These are phyloP conservation scores for Chytriomyces confervae DNA, from an alignment of 192 early-diverging fungal genomes.

Conservation along the genomic window DNA sequence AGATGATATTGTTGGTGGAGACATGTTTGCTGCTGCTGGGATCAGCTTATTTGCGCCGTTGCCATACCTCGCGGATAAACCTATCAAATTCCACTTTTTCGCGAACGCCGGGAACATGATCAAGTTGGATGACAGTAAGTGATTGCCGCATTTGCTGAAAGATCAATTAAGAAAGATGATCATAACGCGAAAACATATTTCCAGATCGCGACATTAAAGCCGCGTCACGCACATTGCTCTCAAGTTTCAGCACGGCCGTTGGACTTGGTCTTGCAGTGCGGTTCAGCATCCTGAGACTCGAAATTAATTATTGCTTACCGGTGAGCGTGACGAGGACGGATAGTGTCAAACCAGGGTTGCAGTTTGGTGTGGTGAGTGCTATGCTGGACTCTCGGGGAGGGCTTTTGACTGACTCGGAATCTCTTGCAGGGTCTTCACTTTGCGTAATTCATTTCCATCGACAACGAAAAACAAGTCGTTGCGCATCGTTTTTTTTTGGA, in stretches of 20 bases:
- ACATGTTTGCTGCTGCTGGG: constrained; percentile 79
- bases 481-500: too few relatives aligned
- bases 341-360: constrained; percentile 71
- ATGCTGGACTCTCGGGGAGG: too few relatives aligned
- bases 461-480: too few relatives aligned
- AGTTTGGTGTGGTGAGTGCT: constrained; percentile 75
- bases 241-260: constrained; percentile 69
- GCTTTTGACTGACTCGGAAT: too few relatives aligned
- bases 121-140: constrained; percentile 50
- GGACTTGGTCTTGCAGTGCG: constrained; percentile 87
- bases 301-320: constrained; percentile 91
- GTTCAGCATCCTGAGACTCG: constrained; percentile 84
- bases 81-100: constrained; percentile 84
- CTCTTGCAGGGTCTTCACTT: too few relatives aligned
- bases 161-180: neutral
- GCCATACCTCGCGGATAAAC: constrained; percentile 67
- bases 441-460: too few relatives aligned
- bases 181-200: neutral
- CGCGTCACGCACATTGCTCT: constrained; percentile 36
- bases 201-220: constrained; percentile 11
- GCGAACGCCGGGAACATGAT: constrained; percentile 84
- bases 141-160: neutral
- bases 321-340: constrained; percentile 44
- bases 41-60: constrained; percentile 82
- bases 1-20: constrained; percentile 88